Percentiles rank a stretch among this genome's conserved stretches.
These are phyloP conservation scores for Lactuca saligna DNA, from an alignment of 129 eudicot species.

Conservation along the genomic window DNA sequence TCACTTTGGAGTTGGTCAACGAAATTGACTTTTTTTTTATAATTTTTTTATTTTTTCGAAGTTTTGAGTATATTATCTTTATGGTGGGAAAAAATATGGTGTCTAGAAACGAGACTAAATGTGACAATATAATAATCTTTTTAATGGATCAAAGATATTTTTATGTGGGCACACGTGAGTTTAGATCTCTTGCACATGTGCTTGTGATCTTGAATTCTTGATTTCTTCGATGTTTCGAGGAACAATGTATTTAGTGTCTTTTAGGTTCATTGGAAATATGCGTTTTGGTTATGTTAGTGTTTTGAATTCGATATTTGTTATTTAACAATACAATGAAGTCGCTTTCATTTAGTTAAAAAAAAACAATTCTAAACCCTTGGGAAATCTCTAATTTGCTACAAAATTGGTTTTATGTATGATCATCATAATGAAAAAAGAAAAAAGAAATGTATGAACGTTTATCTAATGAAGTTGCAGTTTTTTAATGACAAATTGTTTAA, in stretches of 20 bases:
- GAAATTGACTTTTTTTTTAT: constrained; percentile 49
- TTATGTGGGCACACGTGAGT: constrained; percentile 15
- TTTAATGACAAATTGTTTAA: no score
- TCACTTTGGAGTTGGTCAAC: constrained; percentile 85
- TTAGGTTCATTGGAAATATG: constrained; percentile 25
- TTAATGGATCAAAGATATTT: neutral
- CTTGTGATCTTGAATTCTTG: constrained; percentile 19
- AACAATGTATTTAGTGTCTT: constrained; percentile 23
- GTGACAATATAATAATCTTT: constrained; percentile 1
- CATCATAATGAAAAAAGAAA: no score
- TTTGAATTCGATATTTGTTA: no score
- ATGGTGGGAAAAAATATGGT: constrained; percentile 1
- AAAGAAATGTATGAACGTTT: no score
- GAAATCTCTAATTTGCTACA: no score
- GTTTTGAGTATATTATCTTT: constrained; percentile 16
- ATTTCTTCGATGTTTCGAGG: neutral
- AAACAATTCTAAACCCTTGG: no score
- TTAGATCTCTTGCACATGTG: constrained; percentile 24
- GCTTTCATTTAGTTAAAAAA: no score
- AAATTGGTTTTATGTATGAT: no score
- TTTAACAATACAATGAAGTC: no score
- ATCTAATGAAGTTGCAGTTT: no score
- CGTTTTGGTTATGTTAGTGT: neutral
- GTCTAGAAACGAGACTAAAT: constrained; percentile 18
- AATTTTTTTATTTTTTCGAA: neutral